Conservation (phyloP, 768 basidiomycete species). For the Macrolepiota albuminosa region DNA sequence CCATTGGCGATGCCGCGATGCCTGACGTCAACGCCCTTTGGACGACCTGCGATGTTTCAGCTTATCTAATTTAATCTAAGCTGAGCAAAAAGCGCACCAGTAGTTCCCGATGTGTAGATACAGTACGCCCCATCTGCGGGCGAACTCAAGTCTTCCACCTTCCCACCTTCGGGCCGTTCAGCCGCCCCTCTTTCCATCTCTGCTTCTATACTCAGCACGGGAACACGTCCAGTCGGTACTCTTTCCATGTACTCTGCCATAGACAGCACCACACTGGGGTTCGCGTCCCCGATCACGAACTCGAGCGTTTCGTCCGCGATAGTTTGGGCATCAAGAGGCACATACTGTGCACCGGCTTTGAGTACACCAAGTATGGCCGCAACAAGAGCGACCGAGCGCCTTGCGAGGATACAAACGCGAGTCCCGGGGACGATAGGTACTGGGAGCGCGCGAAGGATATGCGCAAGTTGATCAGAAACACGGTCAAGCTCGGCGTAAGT, state of each 20-base stretch:
- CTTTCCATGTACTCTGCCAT: slow-evolving; percentile 37
- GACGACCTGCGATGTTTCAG: slow-evolving; percentile 45
- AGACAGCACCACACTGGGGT: slow-evolving; percentile 36
- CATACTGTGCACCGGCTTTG: slow-evolving; percentile 56
- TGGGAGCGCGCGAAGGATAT: slow-evolving; percentile 34
- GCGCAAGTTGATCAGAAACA: slow-evolving; percentile 42
- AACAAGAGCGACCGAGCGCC: slow-evolving; percentile 49
- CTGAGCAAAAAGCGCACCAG: slow-evolving; percentile 3
- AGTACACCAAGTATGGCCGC: slow-evolving; percentile 49
- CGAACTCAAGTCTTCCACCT: slow-evolving; percentile 32
- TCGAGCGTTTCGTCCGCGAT: slow-evolving; percentile 51
- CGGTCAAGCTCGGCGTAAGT: slow-evolving; percentile 47
- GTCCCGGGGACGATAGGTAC: slow-evolving; percentile 37
- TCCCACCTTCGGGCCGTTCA: slow-evolving; percentile 23
- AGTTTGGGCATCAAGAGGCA: slow-evolving; percentile 54
- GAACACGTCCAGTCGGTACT: slow-evolving; percentile 20
- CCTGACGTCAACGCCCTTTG: slow-evolving; percentile 58
- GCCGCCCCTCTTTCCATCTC: slow-evolving; percentile 25
- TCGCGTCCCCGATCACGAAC: slow-evolving; percentile 46
- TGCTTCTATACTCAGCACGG: slow-evolving; percentile 28
- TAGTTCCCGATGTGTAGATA: slow-evolving; percentile 57
- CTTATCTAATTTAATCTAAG: background rate
- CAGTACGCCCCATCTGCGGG: slow-evolving; percentile 47
- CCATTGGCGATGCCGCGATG: slow-evolving; percentile 58
- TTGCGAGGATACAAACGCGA: slow-evolving; percentile 50